Conservation (phyloP, 2,329 filamentous ascomycete genomes). For the Alternaria longipes region DNA sequence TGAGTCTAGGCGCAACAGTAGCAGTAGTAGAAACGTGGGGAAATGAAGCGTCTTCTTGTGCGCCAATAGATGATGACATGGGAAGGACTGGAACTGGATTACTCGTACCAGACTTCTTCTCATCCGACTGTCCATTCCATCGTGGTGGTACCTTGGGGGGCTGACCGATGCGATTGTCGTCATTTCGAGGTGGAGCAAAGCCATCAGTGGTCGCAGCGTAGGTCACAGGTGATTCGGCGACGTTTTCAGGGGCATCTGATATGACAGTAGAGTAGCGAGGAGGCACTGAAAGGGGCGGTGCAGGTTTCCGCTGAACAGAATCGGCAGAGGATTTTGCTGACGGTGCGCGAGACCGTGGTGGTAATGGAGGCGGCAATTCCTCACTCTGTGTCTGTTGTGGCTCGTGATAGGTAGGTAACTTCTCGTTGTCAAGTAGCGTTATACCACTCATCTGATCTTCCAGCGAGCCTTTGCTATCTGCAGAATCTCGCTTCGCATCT, state of each 20-base stretch:
- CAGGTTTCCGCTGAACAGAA: slow-evolving; percentile 53
- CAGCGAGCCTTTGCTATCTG: slow-evolving; percentile 34
- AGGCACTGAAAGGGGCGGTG: slow-evolving; percentile 52
- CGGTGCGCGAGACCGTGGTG: slow-evolving; percentile 45
- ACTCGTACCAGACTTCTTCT: slow-evolving; percentile 52
- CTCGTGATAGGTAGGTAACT: slow-evolving; percentile 25
- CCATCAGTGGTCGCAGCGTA: slow-evolving; percentile 54
- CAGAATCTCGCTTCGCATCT: slow-evolving; percentile 39
- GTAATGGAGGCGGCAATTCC: slow-evolving; percentile 48
- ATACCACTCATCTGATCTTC: slow-evolving; percentile 55
- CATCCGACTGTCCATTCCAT: slow-evolving; percentile 36
- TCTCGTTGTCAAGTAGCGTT: slow-evolving; percentile 55
- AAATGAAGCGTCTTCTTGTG: slow-evolving; percentile 17
- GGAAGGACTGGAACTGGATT: slow-evolving; percentile 30
- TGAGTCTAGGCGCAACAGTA: slow-evolving; percentile 47
- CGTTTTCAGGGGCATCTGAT: slow-evolving; percentile 47
- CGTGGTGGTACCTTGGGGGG: slow-evolving; percentile 25
- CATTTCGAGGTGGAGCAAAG: slow-evolving; percentile 43
- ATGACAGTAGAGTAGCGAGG: slow-evolving; percentile 58
- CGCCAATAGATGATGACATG: slow-evolving; percentile 27
- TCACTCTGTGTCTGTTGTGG: slow-evolving; percentile 19
- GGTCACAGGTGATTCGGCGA: slow-evolving; percentile 52
- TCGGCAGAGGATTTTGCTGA: slow-evolving; percentile 42
- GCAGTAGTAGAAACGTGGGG: slow-evolving; percentile 23
- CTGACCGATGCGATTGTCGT: slow-evolving; percentile 19